A percentile compares a stretch with the other conserved stretches of the same genome.
phyloP scores from a whole-genome alignment of 139 green algal species.

The Picochlorum sp. region DNA sequence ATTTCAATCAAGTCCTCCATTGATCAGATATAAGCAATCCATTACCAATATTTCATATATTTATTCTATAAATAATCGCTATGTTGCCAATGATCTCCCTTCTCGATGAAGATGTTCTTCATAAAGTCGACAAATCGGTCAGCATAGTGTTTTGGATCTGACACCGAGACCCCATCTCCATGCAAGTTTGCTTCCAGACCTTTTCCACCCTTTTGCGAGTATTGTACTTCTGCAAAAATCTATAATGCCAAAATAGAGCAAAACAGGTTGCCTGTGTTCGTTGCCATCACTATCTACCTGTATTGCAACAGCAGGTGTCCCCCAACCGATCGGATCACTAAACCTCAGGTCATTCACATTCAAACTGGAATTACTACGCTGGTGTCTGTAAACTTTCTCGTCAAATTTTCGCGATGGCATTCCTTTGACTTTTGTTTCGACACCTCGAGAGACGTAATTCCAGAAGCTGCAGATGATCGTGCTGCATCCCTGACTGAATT shows the following conservation, averaged over 20 bases:
- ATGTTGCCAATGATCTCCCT: neutral
- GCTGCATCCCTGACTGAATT: constrained; percentile 1
- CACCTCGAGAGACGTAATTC: neutral
- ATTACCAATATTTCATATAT: neutral
- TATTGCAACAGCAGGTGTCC: constrained; percentile 3
- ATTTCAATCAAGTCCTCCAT: constrained; percentile 13
- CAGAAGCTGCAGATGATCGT: neutral
- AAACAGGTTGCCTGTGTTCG: constrained; percentile 19
- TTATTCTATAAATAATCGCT: neutral
- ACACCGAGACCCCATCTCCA: constrained; percentile 43
- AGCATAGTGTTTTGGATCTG: constrained; percentile 46
- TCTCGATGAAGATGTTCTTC: constrained; percentile 22
- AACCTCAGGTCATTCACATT: constrained; percentile 5
- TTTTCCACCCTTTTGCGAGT: constrained; percentile 55
- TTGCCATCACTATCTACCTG: neutral
- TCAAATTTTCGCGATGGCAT: neutral
- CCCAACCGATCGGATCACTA: neutral
- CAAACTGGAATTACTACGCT: constrained; percentile 2
- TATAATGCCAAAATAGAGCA: constrained; percentile 73
- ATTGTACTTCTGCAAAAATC: constrained; percentile 71
- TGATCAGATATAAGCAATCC: neutral
- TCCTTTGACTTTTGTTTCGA: neutral
- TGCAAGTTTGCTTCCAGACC: constrained; percentile 47
- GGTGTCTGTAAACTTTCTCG: neutral
- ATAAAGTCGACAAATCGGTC: constrained; percentile 35